Base-by-base conservation (phyloP, 192 early-diverging fungal species). In the Coemansia asiatica region DNA sequence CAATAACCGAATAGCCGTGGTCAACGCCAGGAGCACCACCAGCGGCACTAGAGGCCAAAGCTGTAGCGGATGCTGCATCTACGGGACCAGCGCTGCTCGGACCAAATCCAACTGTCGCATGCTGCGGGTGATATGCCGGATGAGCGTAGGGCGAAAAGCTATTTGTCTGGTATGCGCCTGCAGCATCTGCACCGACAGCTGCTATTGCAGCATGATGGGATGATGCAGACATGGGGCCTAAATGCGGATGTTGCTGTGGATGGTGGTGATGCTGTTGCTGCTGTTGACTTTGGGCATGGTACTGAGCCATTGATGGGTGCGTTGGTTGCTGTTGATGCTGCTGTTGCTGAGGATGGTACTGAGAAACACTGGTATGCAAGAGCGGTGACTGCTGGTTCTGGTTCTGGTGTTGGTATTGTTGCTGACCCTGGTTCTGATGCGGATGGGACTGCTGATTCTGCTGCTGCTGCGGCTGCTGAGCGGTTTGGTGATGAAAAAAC, bases 401-500 rank as follows among this genome's bases (percentile, higher is more conserved):
- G 29, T 64, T 58, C 61, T 64, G 60, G 23, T n/a, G 57, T 13
- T 53, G 61, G 29, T 64, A 58, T 57, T 64, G 60, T 18, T n/a
- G 57, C 19, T 53, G 61, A 22, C 58, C 56, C 61, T 64, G 60
- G 16, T 58, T 47, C 26, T 22, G 48, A 46, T 71, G 69, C 28
- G 49, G 62, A 31, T 64, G 54, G 8, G 26, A 23, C 5, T 26
- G 19, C 8, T 22, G 19, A 26, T 51, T 18, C 18, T 50, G 72
- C 4, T 56, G 54, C 46, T 50, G 59, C 50, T 65, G 69, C 9
- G 48, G 63, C 0, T 63, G 66, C 25, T 68, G 66, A 3, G 60
- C 50, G 48, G 73, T 18, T 55, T 69, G 74, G 50, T 64, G 60
- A 48, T 71, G 70, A 58, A 79, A 73, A 38, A 79, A 63, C n/a